phyloP scores from a whole-genome alignment of 768 basidiomycete genomes.

The Chlorophyllum brunneum region DNA sequence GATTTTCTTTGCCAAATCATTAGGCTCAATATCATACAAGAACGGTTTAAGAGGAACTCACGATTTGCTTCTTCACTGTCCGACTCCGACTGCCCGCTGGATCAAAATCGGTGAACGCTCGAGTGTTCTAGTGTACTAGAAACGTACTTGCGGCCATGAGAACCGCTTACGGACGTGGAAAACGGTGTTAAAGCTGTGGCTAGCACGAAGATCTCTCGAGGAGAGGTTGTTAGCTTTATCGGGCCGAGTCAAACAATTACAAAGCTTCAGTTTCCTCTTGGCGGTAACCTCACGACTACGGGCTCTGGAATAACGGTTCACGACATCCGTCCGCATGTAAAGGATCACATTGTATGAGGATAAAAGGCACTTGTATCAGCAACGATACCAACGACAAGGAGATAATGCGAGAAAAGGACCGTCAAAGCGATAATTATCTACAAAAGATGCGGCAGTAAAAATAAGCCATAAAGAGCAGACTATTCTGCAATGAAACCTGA shows the following conservation, averaged over 20 bases:
- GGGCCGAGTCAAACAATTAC: not conserved
- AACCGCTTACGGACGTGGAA: no score
- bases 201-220: no score
- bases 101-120: not conserved
- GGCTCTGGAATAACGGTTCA: not conserved
- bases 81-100: slow-evolving; percentile 31
- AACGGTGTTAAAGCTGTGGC: no score
- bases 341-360: not conserved
- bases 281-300: no score
- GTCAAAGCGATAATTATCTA: slow-evolving; percentile 1
- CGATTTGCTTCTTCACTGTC: slow-evolving; percentile 31
- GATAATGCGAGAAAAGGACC: not conserved
- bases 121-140: no score
- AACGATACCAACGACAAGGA: not conserved
- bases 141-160: slow-evolving; percentile 18
- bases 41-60: no score
- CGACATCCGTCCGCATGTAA: no score
- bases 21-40: not conserved
- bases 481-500: no score
- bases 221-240: no score
- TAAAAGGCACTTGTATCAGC: not conserved
- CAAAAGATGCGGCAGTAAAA: not conserved
- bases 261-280: not conserved
- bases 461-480: not conserved
- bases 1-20: slow-evolving; percentile 34